These are phyloP conservation scores for Pseudogymnoascus sp. DNA, from an alignment of 2,329 filamentous ascomycete genomes.

Conservation along the genomic window DNA sequence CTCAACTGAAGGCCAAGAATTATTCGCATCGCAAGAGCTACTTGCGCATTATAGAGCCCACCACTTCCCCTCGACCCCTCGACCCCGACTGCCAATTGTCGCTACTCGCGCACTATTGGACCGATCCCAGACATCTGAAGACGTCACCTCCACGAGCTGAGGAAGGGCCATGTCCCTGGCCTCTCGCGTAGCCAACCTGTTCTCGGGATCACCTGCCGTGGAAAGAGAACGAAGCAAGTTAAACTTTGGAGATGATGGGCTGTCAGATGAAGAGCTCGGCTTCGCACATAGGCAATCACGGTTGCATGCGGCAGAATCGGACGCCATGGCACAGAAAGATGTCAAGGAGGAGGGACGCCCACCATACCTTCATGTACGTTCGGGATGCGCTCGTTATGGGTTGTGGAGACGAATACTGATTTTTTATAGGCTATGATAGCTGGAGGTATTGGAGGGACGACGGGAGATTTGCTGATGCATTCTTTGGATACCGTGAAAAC, in stretches of 20 bases:
- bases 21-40: slow-evolving; percentile 3
- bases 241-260: slow-evolving; percentile 30
- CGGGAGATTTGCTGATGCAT: slow-evolving; percentile 97
- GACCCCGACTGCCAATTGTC: background rate
- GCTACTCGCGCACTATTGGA: background rate
- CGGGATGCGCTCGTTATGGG: slow-evolving; percentile 9
- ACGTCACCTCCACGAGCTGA: slow-evolving; percentile 15
- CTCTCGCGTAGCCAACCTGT: slow-evolving; percentile 43
- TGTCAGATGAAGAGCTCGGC: slow-evolving; percentile 23
- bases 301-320: slow-evolving; percentile 17
- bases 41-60: slow-evolving; percentile 6
- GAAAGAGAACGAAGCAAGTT: slow-evolving; percentile 21
- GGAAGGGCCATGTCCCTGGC: slow-evolving; percentile 47
- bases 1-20: slow-evolving; percentile 9
- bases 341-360: slow-evolving; percentile 45
- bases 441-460: slow-evolving; percentile 84
- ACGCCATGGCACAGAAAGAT: slow-evolving; percentile 26
- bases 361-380: slow-evolving; percentile 54
- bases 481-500: slow-evolving; percentile 98
- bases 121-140: slow-evolving; percentile 7
- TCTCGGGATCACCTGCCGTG: slow-evolving; percentile 32
- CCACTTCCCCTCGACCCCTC: background rate
- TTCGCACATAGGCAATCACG: slow-evolving; percentile 26
- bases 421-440: slow-evolving; percentile 76
- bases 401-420: slow-evolving; percentile 16